Evolutionary conservation across 495 filamentous ascomycete genomes (phyloP).

Genomic region (Lasiosphaeria hispida): DNA sequence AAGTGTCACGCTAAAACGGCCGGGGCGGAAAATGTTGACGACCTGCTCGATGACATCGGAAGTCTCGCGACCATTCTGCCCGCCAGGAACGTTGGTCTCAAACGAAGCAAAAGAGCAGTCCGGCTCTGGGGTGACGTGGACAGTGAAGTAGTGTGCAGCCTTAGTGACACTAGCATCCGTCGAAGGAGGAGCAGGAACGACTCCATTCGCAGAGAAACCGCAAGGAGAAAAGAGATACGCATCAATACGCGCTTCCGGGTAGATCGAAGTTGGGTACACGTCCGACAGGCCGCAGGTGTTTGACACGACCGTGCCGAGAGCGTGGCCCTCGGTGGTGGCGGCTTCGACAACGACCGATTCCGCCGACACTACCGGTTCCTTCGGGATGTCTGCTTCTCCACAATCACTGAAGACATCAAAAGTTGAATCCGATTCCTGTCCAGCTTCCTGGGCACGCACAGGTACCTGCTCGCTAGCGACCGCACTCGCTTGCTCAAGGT

Average conservation of each 20-base stretch:
- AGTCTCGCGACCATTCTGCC: constrained; percentile 82
- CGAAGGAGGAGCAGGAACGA: constrained; percentile 70
- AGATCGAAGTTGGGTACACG: constrained; percentile 81
- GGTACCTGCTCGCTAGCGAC: constrained; percentile 78
- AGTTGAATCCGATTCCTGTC: constrained; percentile 48
- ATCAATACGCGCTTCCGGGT: constrained; percentile 91
- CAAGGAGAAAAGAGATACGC: constrained; percentile 97
- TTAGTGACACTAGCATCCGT: constrained; percentile 53
- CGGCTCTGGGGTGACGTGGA: constrained; percentile 97
- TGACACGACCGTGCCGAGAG: constrained; percentile 88
- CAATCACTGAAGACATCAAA: constrained; percentile 80
- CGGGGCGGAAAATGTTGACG: constrained; percentile 91
- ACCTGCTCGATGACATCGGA: constrained; percentile 90
- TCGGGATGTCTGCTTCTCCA: constrained; percentile 54
- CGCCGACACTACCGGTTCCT: background rate
- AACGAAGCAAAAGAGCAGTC: constrained; percentile 99
- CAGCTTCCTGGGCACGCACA: constrained; percentile 56
- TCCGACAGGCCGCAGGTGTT: constrained; percentile 85
- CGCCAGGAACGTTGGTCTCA: constrained; percentile 96
- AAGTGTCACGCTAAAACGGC: constrained; percentile 93
- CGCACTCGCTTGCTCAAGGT: constrained; percentile 86
- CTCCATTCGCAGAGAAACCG: constrained; percentile 96
- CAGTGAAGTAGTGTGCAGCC: constrained; percentile 91
- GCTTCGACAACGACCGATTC: constrained; percentile 58
- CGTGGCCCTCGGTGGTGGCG: constrained; percentile 88